Evolutionary conservation across 805 yeast genomes (phyloP), one percentile per base, ranked within the genome.

Genomic region (Ogataea angusta): DNA sequence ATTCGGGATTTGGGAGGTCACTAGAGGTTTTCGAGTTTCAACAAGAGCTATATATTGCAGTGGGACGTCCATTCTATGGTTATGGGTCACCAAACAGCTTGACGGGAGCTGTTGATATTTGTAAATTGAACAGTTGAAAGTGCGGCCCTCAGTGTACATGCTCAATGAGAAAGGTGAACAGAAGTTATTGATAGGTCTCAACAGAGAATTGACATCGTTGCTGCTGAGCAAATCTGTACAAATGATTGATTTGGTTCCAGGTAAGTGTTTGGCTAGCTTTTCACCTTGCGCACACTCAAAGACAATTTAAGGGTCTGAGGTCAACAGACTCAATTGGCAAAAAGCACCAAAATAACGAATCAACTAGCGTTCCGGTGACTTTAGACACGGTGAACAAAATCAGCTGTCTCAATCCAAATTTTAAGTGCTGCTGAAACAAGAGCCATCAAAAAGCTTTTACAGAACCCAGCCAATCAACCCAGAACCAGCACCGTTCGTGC

Each of bases 1-100:
- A 60, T 33, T 54, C 70, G 6, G 75, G 72, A 14, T 75, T 72
- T 54, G 82, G 80, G 2, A 49, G 57, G 13, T 43, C 64, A 0
- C 25, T 77, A 15, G 67, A 56, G 4, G 47, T 53, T 0, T 56
- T 60, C 22, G 43, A 49, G 7, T 51, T 51, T 15, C 40, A 40
- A 4, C 46, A 40, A 2, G 21, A 33, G 2, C n/a, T 26, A 0
- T 55, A 47, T 30, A 21, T 74, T 34, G 50, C 68, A 1, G 60
- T 72, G 12, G 73, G 76, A 4, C 62, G 67, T 49, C 59, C 65
- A 3, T 45, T 46, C 18, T 52, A 32, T 28, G 36, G 37, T 8
- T 38, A 38, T 19, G 16, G 27, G 3, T 16, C 12, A 4, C 30
- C 14, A 10, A 15, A 14, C 2, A 51, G 62, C 28, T 47, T 66